These are phyloP conservation scores for Ceratocystis papillata DNA, from an alignment of 2,329 filamentous ascomycete species.

Conservation along the genomic window DNA sequence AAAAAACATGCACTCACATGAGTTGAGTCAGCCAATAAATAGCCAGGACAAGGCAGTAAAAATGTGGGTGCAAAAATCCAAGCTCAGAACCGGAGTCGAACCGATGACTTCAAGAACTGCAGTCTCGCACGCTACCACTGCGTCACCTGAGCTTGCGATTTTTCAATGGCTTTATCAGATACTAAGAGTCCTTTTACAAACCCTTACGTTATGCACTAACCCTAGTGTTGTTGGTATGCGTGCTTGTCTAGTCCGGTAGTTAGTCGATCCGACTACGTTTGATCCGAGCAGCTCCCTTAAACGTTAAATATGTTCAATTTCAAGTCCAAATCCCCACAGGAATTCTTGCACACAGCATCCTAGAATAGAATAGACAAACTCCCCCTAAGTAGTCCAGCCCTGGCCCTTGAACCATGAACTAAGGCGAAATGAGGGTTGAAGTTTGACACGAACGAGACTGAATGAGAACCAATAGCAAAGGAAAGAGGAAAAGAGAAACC, in stretches of 20 bases:
- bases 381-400: neutral
- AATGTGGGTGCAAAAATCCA: neutral
- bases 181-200: neutral
- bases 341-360: too few species aligned
- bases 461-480: neutral
- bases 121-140: conserved; percentile 24
- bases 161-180: neutral
- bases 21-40: neutral
- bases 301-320: too few species aligned
- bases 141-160: conserved; percentile 19
- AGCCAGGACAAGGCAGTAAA: neutral
- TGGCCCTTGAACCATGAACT: neutral
- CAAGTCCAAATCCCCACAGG: too few species aligned
- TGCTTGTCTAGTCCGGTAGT: too few species aligned
- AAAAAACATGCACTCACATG: neutral
- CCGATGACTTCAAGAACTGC: conserved; percentile 24
- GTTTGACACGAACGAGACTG: neutral
- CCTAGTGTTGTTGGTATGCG: too few species aligned
- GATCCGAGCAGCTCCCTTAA: too few species aligned
- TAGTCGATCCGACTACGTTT: too few species aligned
- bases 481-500: neutral
- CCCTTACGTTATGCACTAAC: neutral
- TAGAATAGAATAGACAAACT: too few species aligned
- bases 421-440: neutral
- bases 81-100: conserved; percentile 24